A percentile compares a stretch with the other conserved stretches of the same genome.
phyloP scores from a whole-genome alignment of 2,329 filamentous ascomycete genomes.

The Colletotrichum sp. region DNA sequence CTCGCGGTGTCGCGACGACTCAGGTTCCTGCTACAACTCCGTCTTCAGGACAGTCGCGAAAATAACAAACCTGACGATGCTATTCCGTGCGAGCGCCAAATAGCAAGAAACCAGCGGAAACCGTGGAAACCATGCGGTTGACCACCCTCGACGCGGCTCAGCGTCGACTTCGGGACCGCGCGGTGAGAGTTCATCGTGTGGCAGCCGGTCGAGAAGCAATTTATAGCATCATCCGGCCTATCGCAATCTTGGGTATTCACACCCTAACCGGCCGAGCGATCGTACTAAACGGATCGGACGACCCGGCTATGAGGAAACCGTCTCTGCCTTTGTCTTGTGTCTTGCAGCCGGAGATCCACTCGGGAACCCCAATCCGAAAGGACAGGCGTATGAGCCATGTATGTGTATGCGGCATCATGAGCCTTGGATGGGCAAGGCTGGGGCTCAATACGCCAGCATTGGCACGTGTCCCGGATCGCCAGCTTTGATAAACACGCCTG shows the following conservation, averaged over 20 bases:
- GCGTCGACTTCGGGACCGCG: background rate
- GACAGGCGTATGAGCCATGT: background rate
- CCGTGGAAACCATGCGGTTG: background rate
- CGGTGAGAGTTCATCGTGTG: constrained; percentile 5
- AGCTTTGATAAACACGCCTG: constrained; percentile 2
- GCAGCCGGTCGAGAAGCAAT: constrained; percentile 5
- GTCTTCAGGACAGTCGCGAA: background rate
- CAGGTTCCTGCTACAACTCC: background rate
- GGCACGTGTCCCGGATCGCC: constrained; percentile 9
- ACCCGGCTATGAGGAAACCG: background rate
- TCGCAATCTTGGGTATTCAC: background rate
- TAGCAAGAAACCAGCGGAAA: background rate
- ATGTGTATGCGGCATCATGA: background rate
- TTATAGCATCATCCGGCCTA: constrained; percentile 3
- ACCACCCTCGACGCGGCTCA: background rate
- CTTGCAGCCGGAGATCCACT: constrained; percentile 1
- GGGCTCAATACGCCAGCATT: background rate
- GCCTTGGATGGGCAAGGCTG: background rate
- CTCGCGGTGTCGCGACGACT: background rate
- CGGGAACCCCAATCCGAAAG: background rate
- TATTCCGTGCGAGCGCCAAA: background rate
- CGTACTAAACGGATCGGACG: background rate
- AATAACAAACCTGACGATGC: background rate
- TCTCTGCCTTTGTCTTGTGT: background rate
- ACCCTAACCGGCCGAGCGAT: constrained; percentile 1